Base-by-base conservation (phyloP, 495 filamentous ascomycete species). In the Patellaria atrata region DNA sequence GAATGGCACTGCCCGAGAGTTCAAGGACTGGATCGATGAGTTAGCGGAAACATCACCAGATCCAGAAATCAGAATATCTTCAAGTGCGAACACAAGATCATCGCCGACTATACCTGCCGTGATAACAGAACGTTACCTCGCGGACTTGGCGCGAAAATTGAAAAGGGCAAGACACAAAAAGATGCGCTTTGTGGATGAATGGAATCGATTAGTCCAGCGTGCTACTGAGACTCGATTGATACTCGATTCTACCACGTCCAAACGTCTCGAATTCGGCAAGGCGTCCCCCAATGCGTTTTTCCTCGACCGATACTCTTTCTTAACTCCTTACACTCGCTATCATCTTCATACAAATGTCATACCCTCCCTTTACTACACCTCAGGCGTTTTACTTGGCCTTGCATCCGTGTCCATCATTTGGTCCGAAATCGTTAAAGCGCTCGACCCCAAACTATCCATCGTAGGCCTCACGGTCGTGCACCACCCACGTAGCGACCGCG, bases 21-120 rank as follows among this genome's bases (percentile, higher is more conserved):
- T 85, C 54, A 73, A 79, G 38, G 87, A 92, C 36, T 97, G 89
- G 89, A 89, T 97, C 42, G 87, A 94, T 41, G 89, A 79, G 33
- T 61, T 97, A 14, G 74, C 71, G 1, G 89, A 94, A 38, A 68
- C 75, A 30, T 67, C 15, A 59, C 68, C 13, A 55, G 56, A 14
- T 54, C 70, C 22, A 46, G 65, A 20, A 54, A 59, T 25, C 44
- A 51, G 19, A 40, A 55, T 17, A 22, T 31, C 35, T 47, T 44
- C 43, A 47, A 38, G 18, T 33, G 46, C 23, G 21, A 55, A 20
- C 16, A 40, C 56, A 24, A 57, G 58, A 32, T 57, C 64, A 11
- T 52, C 57, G 59, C 33, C 56, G 46, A 55, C 56, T 61, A 48
- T 77, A 7, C 89, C 87, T 2, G 72, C 77, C 11, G 75, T 96